Evolutionary conservation across 805 yeast genomes (phyloP).

Genomic region (Metschnikowia matae): DNA sequence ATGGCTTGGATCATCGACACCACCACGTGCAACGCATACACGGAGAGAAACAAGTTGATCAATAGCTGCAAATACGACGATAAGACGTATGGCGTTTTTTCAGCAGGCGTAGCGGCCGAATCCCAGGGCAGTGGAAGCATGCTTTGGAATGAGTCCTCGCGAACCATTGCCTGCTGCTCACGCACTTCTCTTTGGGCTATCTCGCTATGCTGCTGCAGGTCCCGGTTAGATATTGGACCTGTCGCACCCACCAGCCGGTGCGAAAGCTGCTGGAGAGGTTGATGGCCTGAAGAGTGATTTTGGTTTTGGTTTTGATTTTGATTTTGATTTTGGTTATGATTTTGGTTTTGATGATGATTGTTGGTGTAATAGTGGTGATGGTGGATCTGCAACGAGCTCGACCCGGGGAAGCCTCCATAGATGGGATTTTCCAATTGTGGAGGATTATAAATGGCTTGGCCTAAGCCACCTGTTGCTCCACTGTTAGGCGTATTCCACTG

Average conservation of each 20-base stretch:
- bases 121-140: slow-evolving; percentile 61
- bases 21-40: slow-evolving; percentile 42
- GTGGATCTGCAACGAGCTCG: slow-evolving; percentile 29
- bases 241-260: not conserved
- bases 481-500: not conserved
- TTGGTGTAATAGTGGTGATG: slow-evolving; percentile 44
- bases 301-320: slow-evolving; percentile 37
- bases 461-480: not conserved
- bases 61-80: slow-evolving; percentile 59
- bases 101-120: slow-evolving; percentile 45
- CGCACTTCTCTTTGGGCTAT: not conserved
- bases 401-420: not conserved
- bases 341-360: not conserved
- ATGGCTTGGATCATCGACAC: slow-evolving; percentile 46
- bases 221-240: not conserved
- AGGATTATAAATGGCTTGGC: not conserved
- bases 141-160: not conserved
- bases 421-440: not conserved
- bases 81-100: slow-evolving; percentile 51
- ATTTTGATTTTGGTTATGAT: slow-evolving; percentile 31
- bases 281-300: slow-evolving; percentile 2
- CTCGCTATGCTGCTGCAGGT: not conserved
- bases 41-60: slow-evolving; percentile 45
- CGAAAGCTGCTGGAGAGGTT: not conserved
- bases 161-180: not conserved